phyloP scores from a whole-genome alignment of 768 basidiomycete species.

The Lentinula lateritia region DNA sequence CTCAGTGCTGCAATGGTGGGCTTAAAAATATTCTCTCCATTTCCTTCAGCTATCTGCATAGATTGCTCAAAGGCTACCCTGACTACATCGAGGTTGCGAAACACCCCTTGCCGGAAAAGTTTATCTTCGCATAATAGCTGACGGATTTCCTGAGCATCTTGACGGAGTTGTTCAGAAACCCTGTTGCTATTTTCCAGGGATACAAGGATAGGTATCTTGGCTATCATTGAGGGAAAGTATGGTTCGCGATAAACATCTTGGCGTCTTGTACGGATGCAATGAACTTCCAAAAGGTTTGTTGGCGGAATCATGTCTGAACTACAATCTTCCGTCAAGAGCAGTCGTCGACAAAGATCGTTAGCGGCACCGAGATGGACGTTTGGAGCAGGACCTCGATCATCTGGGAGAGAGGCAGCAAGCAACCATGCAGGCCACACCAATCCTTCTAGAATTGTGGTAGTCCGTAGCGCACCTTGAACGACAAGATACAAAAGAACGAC shows the following conservation, averaged over 20 bases:
- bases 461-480: conserved; percentile 61
- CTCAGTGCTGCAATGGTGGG: conserved; percentile 63
- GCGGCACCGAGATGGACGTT: conserved; percentile 55
- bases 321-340: conserved; percentile 53
- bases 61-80: conserved; percentile 64
- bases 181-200: conserved; percentile 59
- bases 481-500: conserved; percentile 59
- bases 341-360: conserved; percentile 53
- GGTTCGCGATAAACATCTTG: conserved; percentile 62
- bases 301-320: conserved; percentile 31
- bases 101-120: conserved; percentile 73
- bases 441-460: conserved; percentile 68
- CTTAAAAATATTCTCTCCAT: conserved; percentile 49
- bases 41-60: conserved; percentile 40
- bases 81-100: conserved; percentile 68
- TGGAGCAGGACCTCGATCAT: conserved; percentile 33
- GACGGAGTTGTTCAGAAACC: conserved; percentile 45
- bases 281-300: conserved; percentile 55
- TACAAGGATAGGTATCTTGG: conserved; percentile 64
- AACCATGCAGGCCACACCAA: conserved; percentile 79
- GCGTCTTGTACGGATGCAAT: conserved; percentile 64
- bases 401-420: conserved; percentile 37
- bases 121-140: conserved; percentile 52
- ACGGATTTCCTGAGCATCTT: conserved; percentile 47
- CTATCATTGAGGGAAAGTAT: conserved; percentile 59